Base-by-base conservation (phyloP, 129 eudicot species). In the Calendula officinalis region DNA sequence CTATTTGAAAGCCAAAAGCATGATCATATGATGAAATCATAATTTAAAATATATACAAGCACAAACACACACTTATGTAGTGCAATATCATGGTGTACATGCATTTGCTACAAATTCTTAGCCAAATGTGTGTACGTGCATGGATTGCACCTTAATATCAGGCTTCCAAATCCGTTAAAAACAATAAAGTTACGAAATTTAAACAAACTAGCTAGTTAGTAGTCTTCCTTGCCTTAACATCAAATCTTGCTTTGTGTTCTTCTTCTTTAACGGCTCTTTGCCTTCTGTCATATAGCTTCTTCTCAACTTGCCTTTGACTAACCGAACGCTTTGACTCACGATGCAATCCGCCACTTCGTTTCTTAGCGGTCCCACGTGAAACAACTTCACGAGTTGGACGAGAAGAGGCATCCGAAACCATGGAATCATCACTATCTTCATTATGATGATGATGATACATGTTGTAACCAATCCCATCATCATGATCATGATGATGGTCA, bases 391-490 rank as follows among this genome's bases (percentile, higher is more conserved):
- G 80, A 51, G 84, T 81, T 1, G 86, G 89, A 55, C 91, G 91
- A 6, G 97, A 90, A 9, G 91, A 86, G 6, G 97, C 95, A 73
- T 90, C 97, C 0, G 97, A 90, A 17, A 84, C 81, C 85, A 90
- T 81, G 0, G 95, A 86, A 68, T 86, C 95, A 78, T 86, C 95
- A 51, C 90, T 86, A 9, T 75, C 84, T 15, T 56, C 79, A 57
- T 77, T 75, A 17, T 75, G 30, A 22, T 22, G 83, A 17, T 75
- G 30, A 22, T 22, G 83, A 14, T 72, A 53, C 60, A 36, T 76
- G 33, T 52, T 58, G 54, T 75, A 56, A 41, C 70, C 62, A 44
- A 14, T 43, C 62, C 17, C 69, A 15, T 57, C 76, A 52, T 68
- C 36, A 44, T 44, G 49, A 44, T 6, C 27, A 48, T 48, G 13